Evolutionary conservation across 1,284 basidiomycete genomes (phyloP).

Genomic region (Apiotrichum laibachii): DNA sequence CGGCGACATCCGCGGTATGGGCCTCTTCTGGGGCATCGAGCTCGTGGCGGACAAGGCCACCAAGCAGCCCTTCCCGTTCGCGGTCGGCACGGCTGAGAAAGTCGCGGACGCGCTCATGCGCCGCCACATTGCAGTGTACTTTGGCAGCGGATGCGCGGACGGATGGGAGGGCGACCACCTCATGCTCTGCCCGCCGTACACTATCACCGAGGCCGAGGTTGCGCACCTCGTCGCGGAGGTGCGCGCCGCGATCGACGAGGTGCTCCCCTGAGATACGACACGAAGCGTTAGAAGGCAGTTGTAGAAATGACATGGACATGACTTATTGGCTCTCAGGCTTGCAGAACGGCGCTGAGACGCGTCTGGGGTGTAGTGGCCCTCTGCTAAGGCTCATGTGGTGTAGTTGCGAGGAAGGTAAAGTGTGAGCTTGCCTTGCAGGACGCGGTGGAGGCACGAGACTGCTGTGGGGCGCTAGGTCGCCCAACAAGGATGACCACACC

Average conservation of each 20-base stretch:
- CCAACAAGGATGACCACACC: too few species aligned
- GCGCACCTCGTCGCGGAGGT: conserved; percentile 18
- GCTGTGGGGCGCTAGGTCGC: too few species aligned
- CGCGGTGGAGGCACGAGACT: too few species aligned
- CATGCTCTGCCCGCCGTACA: conserved; percentile 41
- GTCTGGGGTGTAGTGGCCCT: too few species aligned
- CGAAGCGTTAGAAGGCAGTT: too few species aligned
- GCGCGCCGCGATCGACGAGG: conserved; percentile 21
- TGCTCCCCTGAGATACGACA: conserved; percentile 1
- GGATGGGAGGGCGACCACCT: conserved; percentile 41
- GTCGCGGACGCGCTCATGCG: conserved; percentile 29
- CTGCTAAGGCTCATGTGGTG: too few species aligned
- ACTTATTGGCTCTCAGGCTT: too few species aligned
- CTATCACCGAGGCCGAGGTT: conserved; percentile 34
- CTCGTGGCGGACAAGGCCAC: conserved; percentile 53
- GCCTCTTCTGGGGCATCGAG: conserved; percentile 77
- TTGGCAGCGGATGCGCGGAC: conserved; percentile 28
- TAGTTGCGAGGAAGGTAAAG: too few species aligned
- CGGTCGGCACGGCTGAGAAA: conserved; percentile 22
- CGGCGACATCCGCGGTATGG: conserved; percentile 56
- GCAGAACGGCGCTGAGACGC: too few species aligned
- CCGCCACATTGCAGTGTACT: conserved; percentile 33
- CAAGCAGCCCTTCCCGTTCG: conserved; percentile 29
- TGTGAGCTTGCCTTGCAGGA: too few species aligned
- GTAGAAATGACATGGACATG: too few species aligned